phyloP scores from a whole-genome alignment of 1,284 basidiomycete genomes.

The Sanghuangporus baumii region DNA sequence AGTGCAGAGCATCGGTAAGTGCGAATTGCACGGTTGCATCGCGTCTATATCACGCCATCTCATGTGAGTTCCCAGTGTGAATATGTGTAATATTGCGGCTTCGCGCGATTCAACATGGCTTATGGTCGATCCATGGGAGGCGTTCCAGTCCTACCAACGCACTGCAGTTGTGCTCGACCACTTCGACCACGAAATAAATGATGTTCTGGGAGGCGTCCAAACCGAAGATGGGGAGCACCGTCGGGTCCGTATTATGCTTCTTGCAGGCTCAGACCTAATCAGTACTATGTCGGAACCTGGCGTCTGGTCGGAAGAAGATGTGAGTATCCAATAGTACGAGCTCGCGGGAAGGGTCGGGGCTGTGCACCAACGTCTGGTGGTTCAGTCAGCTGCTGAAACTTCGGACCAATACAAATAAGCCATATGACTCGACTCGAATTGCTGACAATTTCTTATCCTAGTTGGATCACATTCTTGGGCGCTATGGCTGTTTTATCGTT shows the following conservation, averaged over 20 bases:
- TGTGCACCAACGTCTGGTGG: background rate
- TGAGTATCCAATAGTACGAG: slow-evolving; percentile 34
- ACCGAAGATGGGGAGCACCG: slow-evolving; percentile 61
- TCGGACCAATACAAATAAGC: background rate
- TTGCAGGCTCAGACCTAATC: slow-evolving; percentile 96
- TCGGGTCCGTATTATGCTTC: slow-evolving; percentile 79
- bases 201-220: slow-evolving; percentile 63
- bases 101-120: slow-evolving; percentile 70
- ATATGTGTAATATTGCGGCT: slow-evolving; percentile 85
- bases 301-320: slow-evolving; percentile 94
- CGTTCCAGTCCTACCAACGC: slow-evolving; percentile 89
- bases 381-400: background rate
- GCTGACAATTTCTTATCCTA: slow-evolving; percentile 30
- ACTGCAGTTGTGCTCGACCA: slow-evolving; percentile 96
- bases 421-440: slow-evolving; percentile 19
- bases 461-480: slow-evolving; percentile 94
- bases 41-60: slow-evolving; percentile 2
- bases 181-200: slow-evolving; percentile 92
- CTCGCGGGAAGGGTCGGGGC: background rate
- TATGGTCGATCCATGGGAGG: slow-evolving; percentile 98
- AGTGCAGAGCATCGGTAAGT: slow-evolving; percentile 74
- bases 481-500: slow-evolving; percentile 92
- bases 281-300: slow-evolving; percentile 99
- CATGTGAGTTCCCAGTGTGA: slow-evolving; percentile 21
- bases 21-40: slow-evolving; percentile 11